phyloP scores from a whole-genome alignment of 257 asterid genomes.

The Solanum chilense region DNA sequence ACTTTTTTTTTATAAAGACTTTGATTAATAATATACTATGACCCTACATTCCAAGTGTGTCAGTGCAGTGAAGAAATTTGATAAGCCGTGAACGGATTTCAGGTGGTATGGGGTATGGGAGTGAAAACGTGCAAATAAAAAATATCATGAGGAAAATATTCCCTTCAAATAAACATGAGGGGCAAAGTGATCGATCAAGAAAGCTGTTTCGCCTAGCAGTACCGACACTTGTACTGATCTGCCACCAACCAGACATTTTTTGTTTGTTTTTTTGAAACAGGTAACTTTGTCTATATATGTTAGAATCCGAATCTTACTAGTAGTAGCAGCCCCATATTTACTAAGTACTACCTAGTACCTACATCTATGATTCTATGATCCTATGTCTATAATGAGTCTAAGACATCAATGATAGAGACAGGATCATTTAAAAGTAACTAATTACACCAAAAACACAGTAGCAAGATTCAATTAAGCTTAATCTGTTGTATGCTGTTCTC shows the following conservation, averaged over 20 bases:
- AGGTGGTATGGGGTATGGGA: background rate
- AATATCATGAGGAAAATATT: background rate
- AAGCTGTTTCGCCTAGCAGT: background rate
- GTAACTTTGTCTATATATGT: too few relatives aligned
- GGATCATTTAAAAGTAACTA: too few relatives aligned
- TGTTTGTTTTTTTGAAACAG: too few relatives aligned
- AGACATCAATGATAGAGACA: too few relatives aligned
- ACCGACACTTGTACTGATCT: background rate
- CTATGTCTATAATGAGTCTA: too few relatives aligned
- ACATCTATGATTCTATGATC: too few relatives aligned
- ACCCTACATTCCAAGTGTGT: background rate
- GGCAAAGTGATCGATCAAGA: background rate
- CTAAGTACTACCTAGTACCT: too few relatives aligned
- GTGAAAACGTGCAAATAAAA: background rate
- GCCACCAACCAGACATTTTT: background rate
- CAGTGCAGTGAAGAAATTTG: background rate
- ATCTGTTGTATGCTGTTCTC: too few relatives aligned
- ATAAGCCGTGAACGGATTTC: background rate
- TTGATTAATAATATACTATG: background rate
- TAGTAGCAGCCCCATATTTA: too few relatives aligned
- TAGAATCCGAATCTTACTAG: too few relatives aligned
- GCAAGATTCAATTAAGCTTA: too few relatives aligned
- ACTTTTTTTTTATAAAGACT: background rate
- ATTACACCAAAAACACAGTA: too few relatives aligned
- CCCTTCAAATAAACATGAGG: background rate